Conservation (phyloP, 805 yeast species). For the Saturnispora mendoncae region DNA sequence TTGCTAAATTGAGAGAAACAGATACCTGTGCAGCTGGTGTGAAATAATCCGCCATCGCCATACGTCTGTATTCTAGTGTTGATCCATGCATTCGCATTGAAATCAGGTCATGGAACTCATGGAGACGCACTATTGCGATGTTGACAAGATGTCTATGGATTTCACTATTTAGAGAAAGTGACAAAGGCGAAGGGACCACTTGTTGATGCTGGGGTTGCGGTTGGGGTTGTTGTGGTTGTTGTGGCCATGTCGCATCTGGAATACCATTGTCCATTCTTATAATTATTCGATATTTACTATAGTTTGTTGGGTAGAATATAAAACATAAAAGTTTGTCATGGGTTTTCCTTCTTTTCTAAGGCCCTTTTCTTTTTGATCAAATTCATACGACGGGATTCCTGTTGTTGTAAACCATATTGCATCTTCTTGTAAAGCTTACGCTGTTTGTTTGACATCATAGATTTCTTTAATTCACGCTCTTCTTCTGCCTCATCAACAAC, state of each 20-base stretch:
- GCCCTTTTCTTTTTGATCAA: conserved; percentile 50
- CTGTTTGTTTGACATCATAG: conserved; percentile 97
- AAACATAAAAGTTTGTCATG: neutral
- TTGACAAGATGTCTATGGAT: conserved; percentile 33
- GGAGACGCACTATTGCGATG: conserved; percentile 41
- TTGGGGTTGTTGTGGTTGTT: conserved; percentile 1
- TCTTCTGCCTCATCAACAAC: conserved; percentile 52
- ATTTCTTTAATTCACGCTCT: conserved; percentile 67
- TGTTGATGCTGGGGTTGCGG: conserved; percentile 11
- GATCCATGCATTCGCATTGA: conserved; percentile 29
- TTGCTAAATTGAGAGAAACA: conserved; percentile 37
- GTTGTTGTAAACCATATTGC: conserved; percentile 83
- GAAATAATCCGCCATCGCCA: conserved; percentile 41
- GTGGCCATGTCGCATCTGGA: no score
- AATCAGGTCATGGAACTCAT: conserved; percentile 41
- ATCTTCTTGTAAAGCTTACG: conserved; percentile 88
- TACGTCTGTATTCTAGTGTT: conserved; percentile 42
- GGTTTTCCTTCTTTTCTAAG: conserved; percentile 10
- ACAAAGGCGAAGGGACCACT: no score
- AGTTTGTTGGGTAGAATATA: no score
- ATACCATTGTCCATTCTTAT: no score
- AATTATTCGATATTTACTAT: no score
- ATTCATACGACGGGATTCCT: conserved; percentile 64
- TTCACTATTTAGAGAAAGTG: conserved; percentile 16
- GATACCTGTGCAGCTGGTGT: conserved; percentile 42